Conservation (phyloP, 2,329 filamentous ascomycete species). For the Arthrinium phaeospermum region DNA sequence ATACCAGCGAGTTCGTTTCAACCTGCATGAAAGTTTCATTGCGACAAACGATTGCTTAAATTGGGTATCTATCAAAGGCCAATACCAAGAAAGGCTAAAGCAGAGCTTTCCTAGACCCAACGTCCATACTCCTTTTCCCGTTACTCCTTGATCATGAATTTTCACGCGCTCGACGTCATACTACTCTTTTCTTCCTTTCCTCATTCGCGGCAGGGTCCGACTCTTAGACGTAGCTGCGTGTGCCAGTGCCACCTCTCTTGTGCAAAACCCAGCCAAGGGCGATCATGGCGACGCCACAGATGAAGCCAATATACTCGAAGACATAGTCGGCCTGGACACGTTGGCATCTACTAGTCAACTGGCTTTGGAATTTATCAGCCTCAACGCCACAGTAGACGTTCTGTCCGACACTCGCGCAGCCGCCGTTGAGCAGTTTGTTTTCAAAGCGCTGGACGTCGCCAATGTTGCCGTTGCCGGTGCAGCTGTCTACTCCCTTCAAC, state of each 20-base stretch:
- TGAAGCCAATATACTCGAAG: constrained; percentile 36
- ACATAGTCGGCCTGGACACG: constrained; percentile 38
- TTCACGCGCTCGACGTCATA: not conserved
- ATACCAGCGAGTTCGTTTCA: not conserved
- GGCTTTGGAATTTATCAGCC: not conserved
- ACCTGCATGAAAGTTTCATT: not conserved
- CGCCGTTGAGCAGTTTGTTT: constrained; percentile 40
- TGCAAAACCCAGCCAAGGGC: constrained; percentile 29
- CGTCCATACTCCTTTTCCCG: not conserved
- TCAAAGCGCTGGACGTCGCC: constrained; percentile 16
- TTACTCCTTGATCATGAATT: not conserved
- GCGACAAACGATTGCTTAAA: not conserved
- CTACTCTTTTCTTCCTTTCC: not conserved
- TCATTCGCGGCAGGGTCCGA: not conserved
- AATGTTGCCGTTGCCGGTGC: constrained; percentile 28
- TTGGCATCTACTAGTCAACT: constrained; percentile 33
- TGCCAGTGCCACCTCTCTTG: constrained; percentile 28
- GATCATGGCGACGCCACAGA: constrained; percentile 32
- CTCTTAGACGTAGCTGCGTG: constrained; percentile 32
- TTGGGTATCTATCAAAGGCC: not conserved
- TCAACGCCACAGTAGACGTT: constrained; percentile 25
- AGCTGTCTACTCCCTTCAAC: constrained; percentile 36
- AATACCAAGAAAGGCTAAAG: not conserved
- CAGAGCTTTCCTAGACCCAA: not conserved
- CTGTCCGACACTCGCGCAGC: constrained; percentile 28